phyloP scores from a whole-genome alignment of 257 asterid species.

The Lithospermum erythrorhizon region DNA sequence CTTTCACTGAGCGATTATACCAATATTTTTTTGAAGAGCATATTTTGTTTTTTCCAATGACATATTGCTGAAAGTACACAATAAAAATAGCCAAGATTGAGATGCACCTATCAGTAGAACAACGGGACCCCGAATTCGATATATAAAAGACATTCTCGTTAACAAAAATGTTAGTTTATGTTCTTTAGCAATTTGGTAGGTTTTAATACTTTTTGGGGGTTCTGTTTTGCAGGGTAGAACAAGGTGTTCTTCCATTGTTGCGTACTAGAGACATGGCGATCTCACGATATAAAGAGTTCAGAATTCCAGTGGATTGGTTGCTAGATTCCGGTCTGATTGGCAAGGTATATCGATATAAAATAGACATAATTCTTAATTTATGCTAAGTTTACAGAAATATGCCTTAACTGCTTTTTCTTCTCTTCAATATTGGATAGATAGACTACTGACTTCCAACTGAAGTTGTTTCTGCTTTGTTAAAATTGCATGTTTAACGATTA shows the following conservation, averaged over 20 bases:
- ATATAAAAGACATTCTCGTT: background rate
- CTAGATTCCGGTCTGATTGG: constrained; percentile 89
- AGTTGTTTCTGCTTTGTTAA: background rate
- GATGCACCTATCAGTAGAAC: background rate
- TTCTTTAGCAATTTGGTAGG: background rate
- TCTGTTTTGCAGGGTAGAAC: constrained; percentile 55
- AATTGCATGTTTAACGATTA: background rate
- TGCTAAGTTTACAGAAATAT: background rate
- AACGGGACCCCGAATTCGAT: too few species aligned
- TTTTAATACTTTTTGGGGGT: background rate
- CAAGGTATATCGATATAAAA: constrained; percentile 41
- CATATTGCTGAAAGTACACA: background rate
- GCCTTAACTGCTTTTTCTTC: background rate
- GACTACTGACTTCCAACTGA: background rate
- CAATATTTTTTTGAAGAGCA: background rate
- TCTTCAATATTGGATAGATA: background rate
- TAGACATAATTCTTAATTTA: background rate
- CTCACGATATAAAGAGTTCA: constrained; percentile 81
- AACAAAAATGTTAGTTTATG: background rate
- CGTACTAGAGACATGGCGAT: constrained; percentile 91
- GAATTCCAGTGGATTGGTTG: constrained; percentile 88
- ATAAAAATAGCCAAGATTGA: background rate
- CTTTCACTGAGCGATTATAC: background rate
- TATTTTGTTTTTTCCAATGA: too few species aligned
- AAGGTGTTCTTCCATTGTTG: constrained; percentile 68